These are phyloP conservation scores for Rhynchosporium secalis DNA, from an alignment of 2,329 filamentous ascomycete genomes.

Conservation along the genomic window DNA sequence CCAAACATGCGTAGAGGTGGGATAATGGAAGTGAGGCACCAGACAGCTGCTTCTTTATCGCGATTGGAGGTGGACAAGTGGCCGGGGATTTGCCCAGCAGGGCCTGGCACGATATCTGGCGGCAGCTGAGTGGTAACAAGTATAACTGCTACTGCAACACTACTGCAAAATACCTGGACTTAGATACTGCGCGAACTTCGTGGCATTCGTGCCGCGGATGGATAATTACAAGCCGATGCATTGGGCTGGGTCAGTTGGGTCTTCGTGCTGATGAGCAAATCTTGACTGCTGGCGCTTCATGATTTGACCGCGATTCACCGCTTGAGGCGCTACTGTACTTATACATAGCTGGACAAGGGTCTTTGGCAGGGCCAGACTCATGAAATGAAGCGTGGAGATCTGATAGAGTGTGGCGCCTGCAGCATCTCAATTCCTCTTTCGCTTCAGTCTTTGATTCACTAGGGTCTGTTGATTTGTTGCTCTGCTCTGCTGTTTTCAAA, in stretches of 20 bases:
- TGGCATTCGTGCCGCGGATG: slow-evolving; percentile 7
- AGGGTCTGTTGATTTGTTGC: no score
- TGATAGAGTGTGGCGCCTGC: neutral
- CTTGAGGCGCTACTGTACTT: neutral
- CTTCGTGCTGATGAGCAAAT: slow-evolving; percentile 8
- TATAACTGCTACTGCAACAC: slow-evolving; percentile 17
- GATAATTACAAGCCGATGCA: slow-evolving; percentile 8
- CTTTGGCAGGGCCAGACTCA: neutral
- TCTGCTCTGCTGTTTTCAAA: no score
- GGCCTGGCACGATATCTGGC: slow-evolving; percentile 23
- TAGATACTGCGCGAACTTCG: neutral
- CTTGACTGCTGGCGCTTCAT: slow-evolving; percentile 27
- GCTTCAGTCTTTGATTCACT: neutral
- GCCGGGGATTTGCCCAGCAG: slow-evolving; percentile 24
- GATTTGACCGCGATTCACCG: slow-evolving; percentile 27
- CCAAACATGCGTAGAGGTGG: neutral
- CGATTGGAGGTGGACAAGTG: slow-evolving; percentile 27
- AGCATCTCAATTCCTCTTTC: neutral
- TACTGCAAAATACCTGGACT: slow-evolving; percentile 17
- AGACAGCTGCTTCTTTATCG: slow-evolving; percentile 24
- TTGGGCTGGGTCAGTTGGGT: slow-evolving; percentile 11
- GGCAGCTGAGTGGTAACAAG: slow-evolving; percentile 28
- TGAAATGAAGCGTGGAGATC: neutral
- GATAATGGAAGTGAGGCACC: slow-evolving; percentile 20
- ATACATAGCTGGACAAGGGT: slow-evolving; percentile 8